Base-by-base conservation (phyloP, 208 protist genomes). In the Acanthamoeba castellanii region DNA sequence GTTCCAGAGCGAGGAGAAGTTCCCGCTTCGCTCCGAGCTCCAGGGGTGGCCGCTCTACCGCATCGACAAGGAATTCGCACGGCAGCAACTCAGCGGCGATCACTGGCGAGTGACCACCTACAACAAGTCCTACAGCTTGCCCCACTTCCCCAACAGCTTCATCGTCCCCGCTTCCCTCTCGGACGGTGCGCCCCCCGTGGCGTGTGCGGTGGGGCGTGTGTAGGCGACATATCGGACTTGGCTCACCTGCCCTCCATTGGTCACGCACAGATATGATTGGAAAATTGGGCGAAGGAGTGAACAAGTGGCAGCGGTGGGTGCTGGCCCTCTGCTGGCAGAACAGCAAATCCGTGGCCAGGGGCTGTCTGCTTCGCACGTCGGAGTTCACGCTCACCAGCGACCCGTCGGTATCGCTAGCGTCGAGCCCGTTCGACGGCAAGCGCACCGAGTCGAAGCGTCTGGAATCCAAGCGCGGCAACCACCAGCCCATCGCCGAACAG, bases 1-100 rank as follows among this genome's bases (percentile, higher is more conserved):
- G 0, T 94, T 94, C 47, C 59, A 94, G 7, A 94, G 32, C 72
- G 34, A 66, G 32, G 90, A 94, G 66, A 76, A 55, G 59, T 78
- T 61, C 22, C 34, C 66, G 18, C n/a, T 94, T 18, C 13, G 32
- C 5, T 94, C 66, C 13, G 90, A 94, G 70, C 72, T 94, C 5
- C 22, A n/a, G 25, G 90, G 90, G 61, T 94, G 90, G 90, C 90
- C 90, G 27, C 50, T 82, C 47, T 94, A 94, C 47, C 30, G 20
- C 0, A 82, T 61, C 45, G 66, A 61, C 13, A 18, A 47, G 30
- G 90, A 94, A n/a, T 94, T 94, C 37, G 50, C 5, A 3, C 42
- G 90, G 61, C 90, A 66, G 70, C 42, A 61, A 11, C 90, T 94
- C 6, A n/a, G 25, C 37, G 30, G 20, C 72, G 42, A 81, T 20